Conservation (phyloP, 139 green algal species). For the Spirogloea muscicola region DNA sequence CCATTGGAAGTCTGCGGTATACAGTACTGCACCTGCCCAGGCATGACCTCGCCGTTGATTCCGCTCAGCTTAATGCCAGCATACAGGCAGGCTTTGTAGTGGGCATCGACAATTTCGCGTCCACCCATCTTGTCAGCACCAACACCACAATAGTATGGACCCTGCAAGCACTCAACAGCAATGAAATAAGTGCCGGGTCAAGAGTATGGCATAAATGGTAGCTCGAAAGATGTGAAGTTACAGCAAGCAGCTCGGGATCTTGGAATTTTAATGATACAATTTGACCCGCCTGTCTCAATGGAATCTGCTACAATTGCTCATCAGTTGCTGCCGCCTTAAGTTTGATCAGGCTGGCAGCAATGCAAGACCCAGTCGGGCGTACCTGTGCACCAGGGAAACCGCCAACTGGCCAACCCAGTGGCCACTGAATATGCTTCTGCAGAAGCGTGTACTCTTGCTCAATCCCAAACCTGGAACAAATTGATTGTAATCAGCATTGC, state of each 20-base stretch:
- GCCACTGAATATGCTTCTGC: slow-evolving; percentile 90
- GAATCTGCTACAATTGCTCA: no score
- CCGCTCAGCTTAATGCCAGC: slow-evolving; percentile 89
- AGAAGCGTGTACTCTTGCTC: slow-evolving; percentile 77
- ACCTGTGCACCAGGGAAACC: slow-evolving; percentile 43
- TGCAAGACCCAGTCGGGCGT: no score
- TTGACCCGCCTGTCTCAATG: no score
- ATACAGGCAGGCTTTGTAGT: slow-evolving; percentile 92
- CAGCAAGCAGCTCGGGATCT: no score
- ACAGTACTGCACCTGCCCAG: slow-evolving; percentile 73
- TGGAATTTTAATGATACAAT: no score
- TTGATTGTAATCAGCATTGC: not conserved
- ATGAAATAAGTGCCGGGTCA: slow-evolving; percentile 7
- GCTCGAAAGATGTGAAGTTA: no score
- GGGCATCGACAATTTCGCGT: slow-evolving; percentile 89
- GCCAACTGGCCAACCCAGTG: slow-evolving; percentile 67
- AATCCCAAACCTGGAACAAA: slow-evolving; percentile 85
- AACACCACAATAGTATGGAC: slow-evolving; percentile 97
- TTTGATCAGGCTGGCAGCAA: no score
- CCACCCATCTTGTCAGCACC: slow-evolving; percentile 76
- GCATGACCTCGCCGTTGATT: slow-evolving; percentile 97
- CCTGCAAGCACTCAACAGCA: slow-evolving; percentile 57
- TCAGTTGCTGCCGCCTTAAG: no score
- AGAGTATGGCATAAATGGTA: no score
- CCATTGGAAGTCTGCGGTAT: no score